phyloP scores from a whole-genome alignment of 768 basidiomycete genomes.

The Suillus decipiens region DNA sequence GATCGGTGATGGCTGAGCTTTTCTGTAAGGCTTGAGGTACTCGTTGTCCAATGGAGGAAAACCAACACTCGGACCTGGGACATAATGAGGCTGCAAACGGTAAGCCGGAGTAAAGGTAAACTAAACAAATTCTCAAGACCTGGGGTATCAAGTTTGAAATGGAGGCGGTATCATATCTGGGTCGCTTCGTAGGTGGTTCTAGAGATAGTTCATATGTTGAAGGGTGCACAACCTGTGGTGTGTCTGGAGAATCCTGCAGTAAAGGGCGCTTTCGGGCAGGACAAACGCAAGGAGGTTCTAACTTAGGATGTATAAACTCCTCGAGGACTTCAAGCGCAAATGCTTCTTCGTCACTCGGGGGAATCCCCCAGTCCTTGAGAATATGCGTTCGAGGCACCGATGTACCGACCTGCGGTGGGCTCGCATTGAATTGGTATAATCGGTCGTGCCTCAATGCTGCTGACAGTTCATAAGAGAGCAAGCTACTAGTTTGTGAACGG shows the following conservation, averaged over 20 bases:
- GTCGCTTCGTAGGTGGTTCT: slow-evolving; percentile 31
- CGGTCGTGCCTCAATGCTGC: slow-evolving; percentile 20
- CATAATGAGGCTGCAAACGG: slow-evolving; percentile 26
- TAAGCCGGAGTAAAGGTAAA: slow-evolving; percentile 15
- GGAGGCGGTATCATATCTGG: slow-evolving; percentile 36
- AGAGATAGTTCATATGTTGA: not conserved
- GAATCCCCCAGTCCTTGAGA: slow-evolving; percentile 43
- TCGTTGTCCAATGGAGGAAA: slow-evolving; percentile 22
- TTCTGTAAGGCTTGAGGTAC: slow-evolving; percentile 35
- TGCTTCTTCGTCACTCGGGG: slow-evolving; percentile 35
- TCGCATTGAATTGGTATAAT: slow-evolving; percentile 26
- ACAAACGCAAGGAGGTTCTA: not conserved
- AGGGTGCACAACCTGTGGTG: slow-evolving; percentile 12
- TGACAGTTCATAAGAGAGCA: slow-evolving; percentile 7
- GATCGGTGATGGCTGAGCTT: slow-evolving; percentile 38
- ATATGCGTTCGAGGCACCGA: slow-evolving; percentile 12
- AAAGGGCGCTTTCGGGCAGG: not conserved
- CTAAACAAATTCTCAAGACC: slow-evolving; percentile 34
- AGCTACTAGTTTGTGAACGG: not conserved
- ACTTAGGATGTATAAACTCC: slow-evolving; percentile 34
- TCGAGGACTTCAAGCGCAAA: slow-evolving; percentile 41
- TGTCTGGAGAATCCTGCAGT: not conserved
- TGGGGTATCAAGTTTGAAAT: slow-evolving; percentile 45
- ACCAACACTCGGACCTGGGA: slow-evolving; percentile 18
- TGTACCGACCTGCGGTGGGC: slow-evolving; percentile 18